Base-by-base conservation (phyloP, 2,329 filamentous ascomycete species). In the Gliomastix tumulicola region DNA sequence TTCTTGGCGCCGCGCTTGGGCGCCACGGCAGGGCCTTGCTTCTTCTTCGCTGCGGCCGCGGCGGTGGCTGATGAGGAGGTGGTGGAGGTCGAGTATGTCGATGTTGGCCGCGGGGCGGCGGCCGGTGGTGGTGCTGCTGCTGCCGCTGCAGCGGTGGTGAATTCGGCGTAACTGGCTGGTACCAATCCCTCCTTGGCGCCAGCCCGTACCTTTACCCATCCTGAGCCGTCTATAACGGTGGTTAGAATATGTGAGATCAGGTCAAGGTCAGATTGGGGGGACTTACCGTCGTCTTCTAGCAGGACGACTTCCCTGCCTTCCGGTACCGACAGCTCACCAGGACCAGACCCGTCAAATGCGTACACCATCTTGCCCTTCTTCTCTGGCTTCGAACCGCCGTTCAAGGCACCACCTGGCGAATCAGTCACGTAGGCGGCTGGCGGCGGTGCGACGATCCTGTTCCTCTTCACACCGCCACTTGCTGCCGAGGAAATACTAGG, bases 1-100 rank as follows among this genome's bases (percentile, higher is more conserved):
- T 94, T 95, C 76, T 95, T 96, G 5, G 88, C 89, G 12, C 89
- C 89, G 9, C 89, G 79, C 47, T 82, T 82, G 5, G 92, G 92
- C 12, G 92, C 92, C 5, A 98, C 92, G 0, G 83, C 88, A 0
- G 89, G 89, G 0, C 89, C 89, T 57, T 94, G 88, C 62, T 94
- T 94, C 67, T 89, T 94, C 27, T 57, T 53, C 2, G 51, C 40
- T 8, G 44, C 49, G 6, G 66, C 50, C 8, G 56, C 52, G 13
- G 46, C 45, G 7, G 53, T 41, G 7, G 55, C 40, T 4, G 59
- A 60, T n/a, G n/a, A n/a, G 2, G 59, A 59, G 9, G 57, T 56
- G 4, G 59, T 61, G 11, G 84, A 89, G 45, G 79, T 87, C 5
- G 88, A 94, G 52, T 88, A 88, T 1, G 77, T 79, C 8, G 85